phyloP scores from a whole-genome alignment of 139 green algal species.

The Asterochloris erici region DNA sequence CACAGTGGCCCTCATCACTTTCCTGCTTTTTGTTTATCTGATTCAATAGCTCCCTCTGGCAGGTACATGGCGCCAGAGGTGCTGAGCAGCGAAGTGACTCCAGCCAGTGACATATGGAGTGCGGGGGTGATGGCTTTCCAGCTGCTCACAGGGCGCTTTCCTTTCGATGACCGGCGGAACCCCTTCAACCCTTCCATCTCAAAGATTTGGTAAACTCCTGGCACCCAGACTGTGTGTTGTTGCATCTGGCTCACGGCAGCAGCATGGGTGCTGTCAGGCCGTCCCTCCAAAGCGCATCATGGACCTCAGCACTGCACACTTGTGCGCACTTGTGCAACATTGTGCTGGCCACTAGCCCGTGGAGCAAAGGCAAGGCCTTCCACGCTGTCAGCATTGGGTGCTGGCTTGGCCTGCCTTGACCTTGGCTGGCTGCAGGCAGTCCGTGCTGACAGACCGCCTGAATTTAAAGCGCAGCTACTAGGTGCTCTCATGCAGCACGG shows the following conservation, averaged over 20 bases:
- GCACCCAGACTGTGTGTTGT: not conserved
- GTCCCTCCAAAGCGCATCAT: too few species aligned
- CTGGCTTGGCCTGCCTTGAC: not conserved
- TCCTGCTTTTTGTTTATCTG: too few species aligned
- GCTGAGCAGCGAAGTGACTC: constrained; percentile 62
- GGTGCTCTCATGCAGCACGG: constrained; percentile 12
- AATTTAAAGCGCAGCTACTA: constrained; percentile 56
- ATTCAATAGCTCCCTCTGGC: too few species aligned
- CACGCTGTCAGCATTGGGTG: too few species aligned
- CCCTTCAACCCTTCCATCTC: constrained; percentile 64
- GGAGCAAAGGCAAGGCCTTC: too few species aligned
- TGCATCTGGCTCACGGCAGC: too few species aligned
- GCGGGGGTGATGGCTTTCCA: constrained; percentile 89
- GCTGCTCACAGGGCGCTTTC: constrained; percentile 76
- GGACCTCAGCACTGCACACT: too few species aligned
- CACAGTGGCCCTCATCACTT: too few species aligned
- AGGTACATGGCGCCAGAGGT: constrained; percentile 77
- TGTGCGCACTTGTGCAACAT: too few species aligned
- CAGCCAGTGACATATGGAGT: constrained; percentile 79
- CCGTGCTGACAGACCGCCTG: constrained; percentile 68
- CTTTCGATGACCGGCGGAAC: constrained; percentile 83
- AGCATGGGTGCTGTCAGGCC: too few species aligned
- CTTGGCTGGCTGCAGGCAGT: constrained; percentile 29
- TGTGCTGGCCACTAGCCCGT: too few species aligned
- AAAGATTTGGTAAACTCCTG: constrained; percentile 8